A percentile compares a stretch with the other conserved stretches of the same genome.
Evolutionary conservation across 2,329 filamentous ascomycete genomes (phyloP).

Genomic region (Monilinia polystroma): DNA sequence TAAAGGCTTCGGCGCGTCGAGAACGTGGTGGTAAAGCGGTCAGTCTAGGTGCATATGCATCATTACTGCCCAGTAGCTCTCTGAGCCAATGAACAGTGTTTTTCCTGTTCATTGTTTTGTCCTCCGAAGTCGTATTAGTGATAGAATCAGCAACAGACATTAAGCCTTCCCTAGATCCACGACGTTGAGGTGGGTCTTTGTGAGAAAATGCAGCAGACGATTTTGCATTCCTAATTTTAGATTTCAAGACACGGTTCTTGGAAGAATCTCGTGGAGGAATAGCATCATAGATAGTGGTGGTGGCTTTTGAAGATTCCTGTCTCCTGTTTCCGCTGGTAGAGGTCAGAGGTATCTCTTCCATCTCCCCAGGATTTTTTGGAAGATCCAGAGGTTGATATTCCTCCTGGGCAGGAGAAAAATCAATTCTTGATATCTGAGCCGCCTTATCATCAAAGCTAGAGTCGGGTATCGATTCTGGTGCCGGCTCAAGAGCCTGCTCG

Average conservation of each 20-base stretch:
- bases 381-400: not conserved
- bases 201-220: slow-evolving; percentile 21
- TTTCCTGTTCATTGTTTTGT: slow-evolving; percentile 25
- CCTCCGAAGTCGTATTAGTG: slow-evolving; percentile 22
- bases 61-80: slow-evolving; percentile 34
- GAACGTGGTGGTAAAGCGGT: slow-evolving; percentile 36
- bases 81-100: slow-evolving; percentile 37
- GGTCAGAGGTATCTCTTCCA: slow-evolving; percentile 23
- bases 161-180: slow-evolving; percentile 11
- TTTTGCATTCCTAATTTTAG: slow-evolving; percentile 22
- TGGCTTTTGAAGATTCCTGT: slow-evolving; percentile 21
- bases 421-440: slow-evolving; percentile 6
- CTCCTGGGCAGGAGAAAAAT: slow-evolving; percentile 1
- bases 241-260: slow-evolving; percentile 25
- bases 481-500: not conserved
- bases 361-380: not conserved
- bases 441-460: not conserved
- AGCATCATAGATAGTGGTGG: slow-evolving; percentile 14
- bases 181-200: not conserved
- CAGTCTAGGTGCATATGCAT: slow-evolving; percentile 34
- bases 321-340: slow-evolving; percentile 21
- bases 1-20: slow-evolving; percentile 23
- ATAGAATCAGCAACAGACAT: slow-evolving; percentile 11
- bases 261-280: slow-evolving; percentile 28
- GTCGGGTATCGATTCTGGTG: not conserved